These are phyloP conservation scores for Cystofilobasidium bisporidii DNA, from an alignment of 768 basidiomycete species.

Conservation along the genomic window DNA sequence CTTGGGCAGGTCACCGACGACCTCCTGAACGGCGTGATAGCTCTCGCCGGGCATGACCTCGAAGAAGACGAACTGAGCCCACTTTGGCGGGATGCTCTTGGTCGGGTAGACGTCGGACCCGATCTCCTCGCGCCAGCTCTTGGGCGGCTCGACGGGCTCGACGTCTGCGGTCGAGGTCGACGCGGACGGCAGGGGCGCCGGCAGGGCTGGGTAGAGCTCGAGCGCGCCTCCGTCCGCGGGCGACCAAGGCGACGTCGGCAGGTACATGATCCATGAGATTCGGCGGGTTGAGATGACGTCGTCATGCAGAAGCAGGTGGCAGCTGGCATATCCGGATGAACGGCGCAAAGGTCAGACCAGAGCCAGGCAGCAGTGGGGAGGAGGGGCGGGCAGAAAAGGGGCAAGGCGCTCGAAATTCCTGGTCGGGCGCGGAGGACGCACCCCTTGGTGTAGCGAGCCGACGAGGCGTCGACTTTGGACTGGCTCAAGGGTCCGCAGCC, in stretches of 20 bases:
- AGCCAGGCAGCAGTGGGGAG: neutral
- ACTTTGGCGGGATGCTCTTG: slow-evolving; percentile 32
- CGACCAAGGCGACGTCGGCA: slow-evolving; percentile 69
- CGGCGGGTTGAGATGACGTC: slow-evolving; percentile 91
- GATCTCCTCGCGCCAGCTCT: slow-evolving; percentile 22
- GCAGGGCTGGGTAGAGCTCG: slow-evolving; percentile 65
- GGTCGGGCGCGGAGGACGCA: slow-evolving; percentile 44
- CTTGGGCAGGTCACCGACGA: slow-evolving; percentile 70
- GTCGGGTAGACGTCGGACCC: slow-evolving; percentile 22
- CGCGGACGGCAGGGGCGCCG: neutral
- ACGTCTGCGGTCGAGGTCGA: slow-evolving; percentile 49
- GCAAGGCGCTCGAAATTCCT: neutral
- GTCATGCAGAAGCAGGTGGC: slow-evolving; percentile 87
- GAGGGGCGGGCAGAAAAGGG: no score
- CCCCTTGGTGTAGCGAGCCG: slow-evolving; percentile 80
- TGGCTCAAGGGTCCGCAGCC: slow-evolving; percentile 88
- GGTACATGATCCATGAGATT: slow-evolving; percentile 93
- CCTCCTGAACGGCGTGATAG: slow-evolving; percentile 95
- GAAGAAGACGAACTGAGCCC: slow-evolving; percentile 45
- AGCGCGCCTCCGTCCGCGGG: slow-evolving; percentile 86
- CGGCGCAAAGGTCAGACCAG: slow-evolving; percentile 7
- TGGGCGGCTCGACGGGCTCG: slow-evolving; percentile 34
- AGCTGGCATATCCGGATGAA: slow-evolving; percentile 28
- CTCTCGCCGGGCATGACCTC: slow-evolving; percentile 86
- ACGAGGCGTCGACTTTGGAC: slow-evolving; percentile 86